phyloP scores from a whole-genome alignment of 2,329 filamentous ascomycete species.

The Acrocalymma vagum region DNA sequence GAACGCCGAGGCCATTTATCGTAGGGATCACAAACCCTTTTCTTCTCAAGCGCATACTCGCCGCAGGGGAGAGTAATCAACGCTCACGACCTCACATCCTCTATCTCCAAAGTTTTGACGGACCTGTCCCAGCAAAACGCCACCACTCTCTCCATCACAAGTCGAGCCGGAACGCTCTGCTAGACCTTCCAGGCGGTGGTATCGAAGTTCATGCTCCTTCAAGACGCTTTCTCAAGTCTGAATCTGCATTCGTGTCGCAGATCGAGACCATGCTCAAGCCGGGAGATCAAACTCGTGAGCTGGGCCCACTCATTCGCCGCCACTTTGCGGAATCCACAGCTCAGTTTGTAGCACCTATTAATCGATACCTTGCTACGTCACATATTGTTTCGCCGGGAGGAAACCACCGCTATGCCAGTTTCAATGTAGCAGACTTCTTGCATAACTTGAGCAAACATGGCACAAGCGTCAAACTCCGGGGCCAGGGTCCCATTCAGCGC shows the following conservation, averaged over 20 bases:
- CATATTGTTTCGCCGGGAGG: slow-evolving; percentile 45
- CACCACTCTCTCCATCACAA: slow-evolving; percentile 48
- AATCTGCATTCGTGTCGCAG: slow-evolving; percentile 40
- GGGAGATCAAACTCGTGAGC: slow-evolving; percentile 38
- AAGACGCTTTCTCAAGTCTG: slow-evolving; percentile 50
- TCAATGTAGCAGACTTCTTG: slow-evolving; percentile 47
- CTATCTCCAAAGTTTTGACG: slow-evolving; percentile 47
- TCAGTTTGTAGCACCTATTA: slow-evolving; percentile 50
- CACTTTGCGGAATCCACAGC: slow-evolving; percentile 53
- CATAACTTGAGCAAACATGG: slow-evolving; percentile 49
- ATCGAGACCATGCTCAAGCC: slow-evolving; percentile 44
- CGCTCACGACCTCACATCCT: slow-evolving; percentile 46
- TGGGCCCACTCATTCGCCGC: slow-evolving; percentile 49
- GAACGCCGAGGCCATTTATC: slow-evolving; percentile 48
- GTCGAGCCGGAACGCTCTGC: slow-evolving; percentile 42
- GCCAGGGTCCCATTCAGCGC: slow-evolving; percentile 46
- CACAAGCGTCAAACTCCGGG: slow-evolving; percentile 48
- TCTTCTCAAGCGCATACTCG: slow-evolving; percentile 49
- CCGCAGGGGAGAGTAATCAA: slow-evolving; percentile 43
- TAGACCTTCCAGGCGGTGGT: slow-evolving; percentile 50
- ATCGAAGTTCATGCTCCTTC: slow-evolving; percentile 46
- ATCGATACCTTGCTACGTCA: slow-evolving; percentile 50
- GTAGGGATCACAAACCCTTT: slow-evolving; percentile 54
- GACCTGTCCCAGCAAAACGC: slow-evolving; percentile 44
- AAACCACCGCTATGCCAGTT: slow-evolving; percentile 48